Evolutionary conservation across 2,329 filamentous ascomycete genomes (phyloP), one percentile per base, ranked within the genome.

Genomic region (Tolypocladium album): DNA sequence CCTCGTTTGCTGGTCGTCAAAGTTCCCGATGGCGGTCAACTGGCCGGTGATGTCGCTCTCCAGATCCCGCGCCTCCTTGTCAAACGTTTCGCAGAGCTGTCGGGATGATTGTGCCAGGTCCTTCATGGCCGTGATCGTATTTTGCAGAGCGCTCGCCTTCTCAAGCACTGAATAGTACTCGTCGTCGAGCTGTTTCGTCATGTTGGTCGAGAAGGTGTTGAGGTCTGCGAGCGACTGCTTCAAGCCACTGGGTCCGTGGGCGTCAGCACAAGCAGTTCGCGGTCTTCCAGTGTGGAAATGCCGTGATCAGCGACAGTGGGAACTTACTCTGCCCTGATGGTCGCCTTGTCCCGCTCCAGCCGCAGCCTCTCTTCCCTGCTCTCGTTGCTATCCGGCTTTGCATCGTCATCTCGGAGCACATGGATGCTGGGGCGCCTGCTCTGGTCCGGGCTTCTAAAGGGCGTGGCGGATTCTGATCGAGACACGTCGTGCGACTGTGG

Each of bases 101-200:
- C 78, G 79, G 7, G 86, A 86, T 66, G 83, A 77, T 38, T 76
- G 76, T 0, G 87, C 84, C n/a, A 93, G 78, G 65, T 88, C 84
- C 67, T 85, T 86, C 36, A 93, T 76, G 2, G 81, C 81, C 7
- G 77, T 71, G 45, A 92, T 82, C 0, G 85, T 90, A 64, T 78
- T 81, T 59, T 87, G 86, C 43, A 92, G 76, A 1, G 79, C 72
- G 57, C 80, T 81, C 56, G 88, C 79, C 68, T 88, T 89, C 69
- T 90, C 86, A 38, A 91, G 77, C 12, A 92, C 82, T 0, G 84
- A 82, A 64, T 89, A 88, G 74, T 92, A 92, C 3, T 87, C 87
- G 61, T 88, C 83, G 70, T 92, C 88, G 50, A 93, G 82, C 40
- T 82, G 82, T 62, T 81, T 79, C 20, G 86, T 89, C 31, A 86